A percentile compares a stretch with the other conserved stretches of the same genome.
Conservation (phyloP, 129 eudicot genomes). For the Pseudognaphalium luteoalbum region DNA sequence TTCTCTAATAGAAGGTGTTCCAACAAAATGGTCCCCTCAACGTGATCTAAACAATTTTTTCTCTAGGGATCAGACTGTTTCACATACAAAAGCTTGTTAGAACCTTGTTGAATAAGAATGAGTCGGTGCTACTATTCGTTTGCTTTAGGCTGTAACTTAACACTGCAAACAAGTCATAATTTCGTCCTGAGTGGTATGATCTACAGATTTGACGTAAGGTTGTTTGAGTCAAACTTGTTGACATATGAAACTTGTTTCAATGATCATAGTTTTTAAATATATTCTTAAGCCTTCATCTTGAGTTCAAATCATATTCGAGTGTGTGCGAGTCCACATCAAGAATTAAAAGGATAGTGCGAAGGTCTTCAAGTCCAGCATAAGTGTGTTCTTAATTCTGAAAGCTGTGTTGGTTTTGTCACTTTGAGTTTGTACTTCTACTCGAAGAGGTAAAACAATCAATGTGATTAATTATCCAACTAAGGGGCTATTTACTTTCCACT, state of each 20-base stretch:
- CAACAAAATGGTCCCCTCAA: neutral
- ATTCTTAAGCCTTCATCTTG: neutral
- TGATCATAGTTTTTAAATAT: no score
- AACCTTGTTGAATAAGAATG: neutral
- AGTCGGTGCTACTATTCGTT: neutral
- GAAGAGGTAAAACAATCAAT: neutral
- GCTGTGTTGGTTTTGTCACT: neutral
- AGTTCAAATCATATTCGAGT: neutral
- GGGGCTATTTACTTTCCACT: no score
- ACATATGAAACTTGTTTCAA: no score
- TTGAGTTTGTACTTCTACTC: neutral
- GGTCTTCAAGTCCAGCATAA: neutral
- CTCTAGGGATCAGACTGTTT: no score
- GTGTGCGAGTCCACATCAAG: neutral
- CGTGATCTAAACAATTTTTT: no score
- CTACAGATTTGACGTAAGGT: no score
- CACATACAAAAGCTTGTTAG: neutral
- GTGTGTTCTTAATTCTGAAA: neutral
- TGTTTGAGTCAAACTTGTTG: no score
- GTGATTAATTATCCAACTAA: neutral
- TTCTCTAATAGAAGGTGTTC: neutral
- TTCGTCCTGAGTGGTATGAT: neutral
- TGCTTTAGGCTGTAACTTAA: neutral
- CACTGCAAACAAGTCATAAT: neutral
- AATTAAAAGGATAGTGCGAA: neutral